Conservation (phyloP, 331 rosid species). For the Malus hybrid region DNA sequence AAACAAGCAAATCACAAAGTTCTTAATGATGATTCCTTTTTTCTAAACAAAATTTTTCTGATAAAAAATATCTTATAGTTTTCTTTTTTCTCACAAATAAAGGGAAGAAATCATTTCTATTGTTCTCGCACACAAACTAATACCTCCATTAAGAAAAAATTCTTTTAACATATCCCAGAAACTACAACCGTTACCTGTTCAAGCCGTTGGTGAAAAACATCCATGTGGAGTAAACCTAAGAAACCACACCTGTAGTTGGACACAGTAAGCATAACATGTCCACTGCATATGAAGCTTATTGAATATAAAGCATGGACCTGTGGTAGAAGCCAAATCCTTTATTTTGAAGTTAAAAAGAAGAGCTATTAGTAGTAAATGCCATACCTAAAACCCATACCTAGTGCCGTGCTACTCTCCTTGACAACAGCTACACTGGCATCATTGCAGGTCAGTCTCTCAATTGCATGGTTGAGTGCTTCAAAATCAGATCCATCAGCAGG, state of each 20-base stretch:
- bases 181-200: conserved; percentile 60
- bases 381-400: conserved; percentile 93
- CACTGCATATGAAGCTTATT: conserved; percentile 12
- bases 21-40: not conserved
- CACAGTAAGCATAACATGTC: conserved; percentile 13
- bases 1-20: not conserved
- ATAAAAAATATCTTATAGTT: not conserved
- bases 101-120: not conserved
- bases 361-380: conserved; percentile 15
- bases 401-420: conserved; percentile 88
- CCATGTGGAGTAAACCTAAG: conserved; percentile 96
- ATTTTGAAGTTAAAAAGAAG: conserved; percentile 7
- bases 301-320: not conserved
- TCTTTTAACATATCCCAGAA: not conserved
- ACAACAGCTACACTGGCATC: conserved; percentile 87
- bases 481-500: conserved; percentile 97
- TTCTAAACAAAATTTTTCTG: not conserved
- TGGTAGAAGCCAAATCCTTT: conserved; percentile 3
- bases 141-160: not conserved
- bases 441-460: conserved; percentile 85
- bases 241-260: conserved; percentile 74
- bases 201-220: conserved; percentile 92
- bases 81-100: not conserved
- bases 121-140: not conserved
- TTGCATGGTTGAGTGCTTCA: conserved; percentile 84